Conservation (phyloP, 129 eudicot species). For the Heracleum sosnowskyi region DNA sequence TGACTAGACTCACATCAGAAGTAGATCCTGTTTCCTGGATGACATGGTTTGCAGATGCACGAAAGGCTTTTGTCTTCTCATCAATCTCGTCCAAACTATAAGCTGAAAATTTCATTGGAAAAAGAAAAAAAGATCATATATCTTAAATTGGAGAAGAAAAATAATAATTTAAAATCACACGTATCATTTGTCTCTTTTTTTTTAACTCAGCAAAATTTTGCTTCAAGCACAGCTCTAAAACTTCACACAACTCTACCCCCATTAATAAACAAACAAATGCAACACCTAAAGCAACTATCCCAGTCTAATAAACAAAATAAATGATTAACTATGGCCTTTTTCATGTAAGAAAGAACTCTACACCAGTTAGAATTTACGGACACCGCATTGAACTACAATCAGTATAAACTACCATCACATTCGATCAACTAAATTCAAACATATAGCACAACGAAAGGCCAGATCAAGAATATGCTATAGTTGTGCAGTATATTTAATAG, state of each 20-base stretch:
- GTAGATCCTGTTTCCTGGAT: constrained; percentile 14
- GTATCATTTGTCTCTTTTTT: not conserved
- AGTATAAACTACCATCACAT: not conserved
- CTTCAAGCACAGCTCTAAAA: not conserved
- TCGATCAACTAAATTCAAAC: not conserved
- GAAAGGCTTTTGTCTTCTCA: constrained; percentile 18
- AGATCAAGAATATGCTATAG: not conserved
- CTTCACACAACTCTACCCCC: not conserved
- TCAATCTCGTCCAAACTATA: constrained; percentile 21
- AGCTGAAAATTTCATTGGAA: not conserved
- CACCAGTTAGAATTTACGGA: too few relatives aligned
- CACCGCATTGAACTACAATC: not conserved
- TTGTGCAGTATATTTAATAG: not conserved
- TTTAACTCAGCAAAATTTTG: not conserved
- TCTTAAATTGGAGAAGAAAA: not conserved
- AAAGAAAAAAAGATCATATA: not conserved
- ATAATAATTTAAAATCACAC: not conserved
- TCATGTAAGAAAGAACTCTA: not conserved
- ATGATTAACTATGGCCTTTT: not conserved
- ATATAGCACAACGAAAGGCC: not conserved
- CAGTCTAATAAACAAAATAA: not conserved
- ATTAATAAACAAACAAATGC: not conserved
- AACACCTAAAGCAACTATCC: not conserved
- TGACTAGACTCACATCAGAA: constrained; percentile 15
- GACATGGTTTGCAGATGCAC: constrained; percentile 15